Percentiles rank a stretch among this genome's conserved stretches.
phyloP scores from a whole-genome alignment of 73 alveolate genomes.

The Breviolum minutum region DNA sequence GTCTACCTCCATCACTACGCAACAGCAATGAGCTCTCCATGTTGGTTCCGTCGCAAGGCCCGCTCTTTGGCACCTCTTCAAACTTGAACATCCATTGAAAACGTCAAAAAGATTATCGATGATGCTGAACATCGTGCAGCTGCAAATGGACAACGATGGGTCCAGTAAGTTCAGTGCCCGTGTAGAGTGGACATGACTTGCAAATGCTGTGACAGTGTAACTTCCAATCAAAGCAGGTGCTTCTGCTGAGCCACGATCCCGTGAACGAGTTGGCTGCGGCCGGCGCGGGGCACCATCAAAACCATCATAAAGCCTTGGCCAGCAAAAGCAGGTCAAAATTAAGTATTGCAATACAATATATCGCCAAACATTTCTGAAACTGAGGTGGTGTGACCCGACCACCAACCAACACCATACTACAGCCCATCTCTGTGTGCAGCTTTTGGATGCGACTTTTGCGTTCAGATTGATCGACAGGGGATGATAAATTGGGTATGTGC shows the following conservation, averaged over 20 bases:
- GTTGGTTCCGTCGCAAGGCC: conserved; percentile 35
- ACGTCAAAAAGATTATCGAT: too few relatives aligned
- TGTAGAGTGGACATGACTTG: too few relatives aligned
- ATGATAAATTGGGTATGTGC: too few relatives aligned
- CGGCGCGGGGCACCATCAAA: conserved; percentile 60
- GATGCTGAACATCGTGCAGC: too few relatives aligned
- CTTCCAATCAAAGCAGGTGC: too few relatives aligned
- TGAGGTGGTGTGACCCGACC: background rate
- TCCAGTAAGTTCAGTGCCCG: too few relatives aligned
- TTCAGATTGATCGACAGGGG: too few relatives aligned
- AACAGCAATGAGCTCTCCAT: conserved; percentile 49
- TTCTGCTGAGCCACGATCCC: conserved; percentile 34
- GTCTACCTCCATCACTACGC: background rate
- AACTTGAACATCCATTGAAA: too few relatives aligned
- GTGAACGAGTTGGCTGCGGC: conserved; percentile 42
- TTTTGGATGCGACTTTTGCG: too few relatives aligned
- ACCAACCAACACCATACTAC: background rate
- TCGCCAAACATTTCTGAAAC: background rate
- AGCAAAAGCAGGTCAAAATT: background rate
- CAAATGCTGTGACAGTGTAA: too few relatives aligned
- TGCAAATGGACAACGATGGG: too few relatives aligned
- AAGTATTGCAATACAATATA: background rate
- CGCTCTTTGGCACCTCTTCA: conserved; percentile 57
- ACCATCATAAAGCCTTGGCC: conserved; percentile 63
- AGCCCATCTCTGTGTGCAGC: too few relatives aligned